Evolutionary conservation across 805 yeast genomes (phyloP), one percentile per base, ranked within the genome.

Genomic region (Myxozyma melibiosi): DNA sequence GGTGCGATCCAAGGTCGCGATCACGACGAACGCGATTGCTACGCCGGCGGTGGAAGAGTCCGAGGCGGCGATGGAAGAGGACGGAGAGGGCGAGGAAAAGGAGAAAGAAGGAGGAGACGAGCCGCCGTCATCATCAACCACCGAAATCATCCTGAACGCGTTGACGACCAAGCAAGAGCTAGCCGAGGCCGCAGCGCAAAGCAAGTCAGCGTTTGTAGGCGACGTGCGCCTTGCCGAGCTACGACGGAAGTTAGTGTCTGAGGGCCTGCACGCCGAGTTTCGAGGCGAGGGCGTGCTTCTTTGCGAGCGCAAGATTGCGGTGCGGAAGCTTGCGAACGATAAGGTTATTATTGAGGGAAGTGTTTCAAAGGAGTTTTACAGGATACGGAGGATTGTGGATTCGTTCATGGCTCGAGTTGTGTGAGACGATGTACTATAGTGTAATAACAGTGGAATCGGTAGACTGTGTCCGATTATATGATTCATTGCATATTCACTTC

Each of bases 261-360:
- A 74, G 53, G 86, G 88, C 47, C 81, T 86, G 66, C 77, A 75
- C 51, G 97, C 96, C 0, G 97, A 91, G 67, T 90, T 92, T 70
- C 84, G 86, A 70, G 95, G 97, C 53, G 97, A 90, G 70, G 98
- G 98, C 69, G 84, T 90, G 0, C 74, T 94, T 38, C 96, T 91
- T 13, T 86, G 57, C 48, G 91, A 91, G 67, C 86, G 86, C 54
- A 76, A 76, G 51, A 80, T 94, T 16, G 85, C 88, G 0, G 83
- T 94, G 7, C 76, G 89, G 53, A 92, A 92, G 68, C 77, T 87
- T 2, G 85, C 80, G 41, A 90, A 89, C 46, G 96, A 97, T 42
- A 86, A 86, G 66, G 80, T 92, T n/a, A 74, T 86, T 3, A 84
- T 94, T 13, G 96, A 92, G 65, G 98, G 99, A 1, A 78, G 80